Evolutionary conservation across 2,329 filamentous ascomycete genomes (phyloP), one percentile per base, ranked within the genome.

Genomic region (Exophiala oligosperma): DNA sequence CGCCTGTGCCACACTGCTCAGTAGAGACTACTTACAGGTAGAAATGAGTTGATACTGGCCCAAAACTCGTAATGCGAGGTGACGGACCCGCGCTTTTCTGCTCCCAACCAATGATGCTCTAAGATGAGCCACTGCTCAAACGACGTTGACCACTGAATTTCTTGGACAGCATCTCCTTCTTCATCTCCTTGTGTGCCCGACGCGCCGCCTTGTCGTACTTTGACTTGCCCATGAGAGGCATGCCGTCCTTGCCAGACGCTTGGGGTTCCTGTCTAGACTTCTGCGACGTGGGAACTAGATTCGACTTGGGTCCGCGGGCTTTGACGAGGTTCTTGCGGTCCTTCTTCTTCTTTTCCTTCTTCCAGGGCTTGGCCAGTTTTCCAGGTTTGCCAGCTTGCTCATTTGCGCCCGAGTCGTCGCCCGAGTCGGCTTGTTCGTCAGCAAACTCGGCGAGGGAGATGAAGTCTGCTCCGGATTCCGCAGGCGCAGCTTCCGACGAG

Each of bases 311-410:
- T 2, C 59, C 59, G 37, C 59, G 48, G n/a, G 59, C 59, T 23
- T 61, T 61, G 52, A 61, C 52, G 21, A 61, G 59, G 43, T 61
- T 61, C 52, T 61, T 61, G 28, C 55, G 55, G 11, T 61, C 59
- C 24, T 61, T 57, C 54, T 60, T 60, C 46, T 52, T 52, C 38
- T 58, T 58, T 53, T 61, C 57, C 21, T 58, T 53, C 28, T 57
- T 57, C 52, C 38, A 58, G 14, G 55, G 49, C 37, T 61, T 61
- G 38, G 28, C 8, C 9, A 11, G 4, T 35, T 35, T 35, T 2
- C 32, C 32, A 14, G 44, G 24, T 2, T 17, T 40, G 26, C 17
- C 32, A 29, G 17, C 37, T 24, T 37, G 29, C 49, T 32, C 35
- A 26, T 38, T 26, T 35, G 37, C 38, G 11, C 40, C 28, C n/a